phyloP scores from a whole-genome alignment of 192 early-diverging fungal species.

The Bifiguratus adelaidae region DNA sequence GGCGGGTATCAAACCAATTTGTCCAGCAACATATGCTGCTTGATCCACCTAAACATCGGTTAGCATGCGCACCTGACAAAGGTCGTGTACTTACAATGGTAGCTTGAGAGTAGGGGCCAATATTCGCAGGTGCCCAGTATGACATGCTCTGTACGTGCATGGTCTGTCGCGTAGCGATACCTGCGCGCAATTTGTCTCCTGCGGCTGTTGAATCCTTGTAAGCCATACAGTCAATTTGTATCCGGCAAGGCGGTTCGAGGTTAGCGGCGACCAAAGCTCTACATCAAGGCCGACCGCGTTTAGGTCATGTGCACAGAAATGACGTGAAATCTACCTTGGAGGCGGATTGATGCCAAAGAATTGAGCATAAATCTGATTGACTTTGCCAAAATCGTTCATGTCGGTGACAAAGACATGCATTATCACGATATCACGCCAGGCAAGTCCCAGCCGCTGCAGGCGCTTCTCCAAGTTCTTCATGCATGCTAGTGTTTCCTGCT shows the following conservation, averaged over 20 bases:
- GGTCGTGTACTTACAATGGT: conserved; percentile 30
- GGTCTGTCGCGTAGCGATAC: conserved; percentile 21
- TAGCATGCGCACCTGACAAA: background rate
- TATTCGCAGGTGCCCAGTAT: conserved; percentile 86
- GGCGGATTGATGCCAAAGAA: conserved; percentile 69
- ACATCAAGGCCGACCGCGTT: no score
- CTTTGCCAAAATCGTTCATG: conserved; percentile 48
- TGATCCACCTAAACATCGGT: background rate
- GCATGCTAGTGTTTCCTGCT: conserved; percentile 34
- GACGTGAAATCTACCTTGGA: conserved; percentile 34
- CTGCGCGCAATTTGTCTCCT: background rate
- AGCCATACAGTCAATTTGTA: conserved; percentile 59
- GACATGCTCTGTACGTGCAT: conserved; percentile 81
- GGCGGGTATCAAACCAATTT: conserved; percentile 65
- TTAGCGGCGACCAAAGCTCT: conserved; percentile 53
- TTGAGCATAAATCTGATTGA: conserved; percentile 55
- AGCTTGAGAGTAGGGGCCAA: conserved; percentile 77
- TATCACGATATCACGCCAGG: conserved; percentile 45
- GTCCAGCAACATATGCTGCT: conserved; percentile 55
- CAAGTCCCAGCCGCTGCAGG: conserved; percentile 13
- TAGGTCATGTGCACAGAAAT: background rate
- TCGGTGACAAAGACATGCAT: conserved; percentile 58
- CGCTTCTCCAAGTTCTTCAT: conserved; percentile 26
- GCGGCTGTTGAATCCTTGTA: conserved; percentile 8
- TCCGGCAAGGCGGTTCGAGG: conserved; percentile 16